Evolutionary conservation across 192 early-diverging fungal genomes (phyloP), one percentile per base, ranked within the genome.

Genomic region (Backusella parvicylindrica): DNA sequence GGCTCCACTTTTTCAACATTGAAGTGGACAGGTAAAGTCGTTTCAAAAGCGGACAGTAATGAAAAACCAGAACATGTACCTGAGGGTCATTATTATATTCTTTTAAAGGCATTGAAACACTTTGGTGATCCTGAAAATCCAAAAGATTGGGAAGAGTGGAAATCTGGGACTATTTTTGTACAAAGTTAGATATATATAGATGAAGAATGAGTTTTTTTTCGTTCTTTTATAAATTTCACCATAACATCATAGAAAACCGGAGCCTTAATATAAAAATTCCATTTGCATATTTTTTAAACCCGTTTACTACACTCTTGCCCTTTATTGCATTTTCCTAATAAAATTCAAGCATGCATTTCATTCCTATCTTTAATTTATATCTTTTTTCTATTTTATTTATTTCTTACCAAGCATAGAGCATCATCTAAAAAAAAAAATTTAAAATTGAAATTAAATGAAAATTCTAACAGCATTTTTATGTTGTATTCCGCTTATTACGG

Each of bases 91-190:
- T 80, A 80, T 13, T 71, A 71, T 56, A 63, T 80, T 18, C 23
- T 37, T 36, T 40, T 76, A 30, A 70, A 64, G 32, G 78, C 78
- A 26, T 69, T 80, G n/a, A 75, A 68, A 21, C 64, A 71, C 26
- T 67, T 83, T 40, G 81, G 81, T 28, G 76, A 83, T 35, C 72
- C 74, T 38, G n/a, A 73, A 5, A 70, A 71, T 41, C 33, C 37
- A 16, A 32, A 64, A 38, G 79, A 81, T 30, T 81, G 41, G 50
- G 70, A 77, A n/a, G 23, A 33, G 11, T 77, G 75, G 75, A 66
- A 36, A 16, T 71, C 75, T 18, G 71, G 71, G 15, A 36, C 71
- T 2, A 72, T 72, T 7, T 18, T 12, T 38, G 23, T 72, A 63
- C 32, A 63, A 15, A 63, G 37, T 37, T 72, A 72, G 35, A 37